A percentile compares a stretch with the other conserved stretches of the same genome.
Evolutionary conservation across 805 yeast genomes (phyloP).

Genomic region (Wickerhamiella vanderwaltii): DNA sequence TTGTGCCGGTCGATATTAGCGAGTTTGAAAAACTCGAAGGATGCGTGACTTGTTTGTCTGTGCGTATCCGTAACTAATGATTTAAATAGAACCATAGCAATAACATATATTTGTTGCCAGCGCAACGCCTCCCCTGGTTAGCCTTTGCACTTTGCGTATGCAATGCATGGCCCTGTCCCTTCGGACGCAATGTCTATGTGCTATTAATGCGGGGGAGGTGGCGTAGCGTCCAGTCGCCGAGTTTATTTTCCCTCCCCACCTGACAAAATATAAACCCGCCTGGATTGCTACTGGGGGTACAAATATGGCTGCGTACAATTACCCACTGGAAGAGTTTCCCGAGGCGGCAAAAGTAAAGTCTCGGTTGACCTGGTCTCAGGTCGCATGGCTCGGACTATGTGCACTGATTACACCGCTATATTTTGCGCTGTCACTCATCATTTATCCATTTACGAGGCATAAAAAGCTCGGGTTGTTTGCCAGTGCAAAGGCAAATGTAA

Average conservation of each 20-base stretch:
- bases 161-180: too few species aligned
- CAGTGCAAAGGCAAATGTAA: background rate
- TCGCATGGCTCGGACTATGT: background rate
- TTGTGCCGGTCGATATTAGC: conserved; percentile 3
- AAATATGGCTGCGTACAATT: conserved; percentile 1
- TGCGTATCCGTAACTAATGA: conserved; percentile 4
- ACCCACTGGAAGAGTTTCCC: background rate
- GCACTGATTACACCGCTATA: background rate
- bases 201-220: too few species aligned
- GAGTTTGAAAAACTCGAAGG: conserved; percentile 11
- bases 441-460: background rate
- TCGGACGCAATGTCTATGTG: too few species aligned
- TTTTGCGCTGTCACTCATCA: background rate
- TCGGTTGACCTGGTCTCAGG: too few species aligned
- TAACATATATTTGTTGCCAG: too few species aligned
- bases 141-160: too few species aligned
- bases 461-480: background rate
- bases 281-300: too few species aligned
- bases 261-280: too few species aligned
- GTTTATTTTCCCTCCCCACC: too few species aligned
- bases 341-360: background rate
- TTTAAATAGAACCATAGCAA: background rate
- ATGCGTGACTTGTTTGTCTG: conserved; percentile 9
- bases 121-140: too few species aligned
- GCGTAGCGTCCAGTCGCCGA: too few species aligned